Percentiles rank a stretch among this genome's conserved stretches.
These are phyloP conservation scores for Cicer chorassanicum DNA, from an alignment of 306 rosid genomes.

Conservation along the genomic window DNA sequence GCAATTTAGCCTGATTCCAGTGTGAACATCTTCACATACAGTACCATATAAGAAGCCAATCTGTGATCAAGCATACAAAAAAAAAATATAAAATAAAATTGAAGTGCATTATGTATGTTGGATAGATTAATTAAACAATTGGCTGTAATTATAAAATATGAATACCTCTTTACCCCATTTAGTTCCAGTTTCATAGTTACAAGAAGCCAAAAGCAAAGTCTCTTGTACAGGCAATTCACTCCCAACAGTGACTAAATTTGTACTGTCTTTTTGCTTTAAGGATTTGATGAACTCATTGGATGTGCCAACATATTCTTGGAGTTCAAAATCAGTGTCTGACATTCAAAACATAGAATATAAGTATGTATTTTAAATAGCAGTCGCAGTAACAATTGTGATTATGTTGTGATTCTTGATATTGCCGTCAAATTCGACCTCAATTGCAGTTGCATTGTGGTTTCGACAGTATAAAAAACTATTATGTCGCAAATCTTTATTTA, in stretches of 20 bases:
- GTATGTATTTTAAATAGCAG: not conserved
- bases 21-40: slow-evolving; percentile 66
- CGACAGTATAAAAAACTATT: no score
- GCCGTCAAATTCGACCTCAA: no score
- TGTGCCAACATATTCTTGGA: slow-evolving; percentile 52
- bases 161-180: slow-evolving; percentile 74
- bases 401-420: no score
- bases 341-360: slow-evolving; percentile 25
- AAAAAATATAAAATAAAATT: not conserved
- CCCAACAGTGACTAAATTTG: slow-evolving; percentile 21
- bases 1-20: slow-evolving; percentile 61
- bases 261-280: slow-evolving; percentile 17
- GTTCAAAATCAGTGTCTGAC: slow-evolving; percentile 53
- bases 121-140: not conserved
- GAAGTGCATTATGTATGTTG: not conserved
- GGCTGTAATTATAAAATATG: not conserved
- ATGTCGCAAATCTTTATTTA: no score
- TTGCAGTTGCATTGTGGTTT: no score
- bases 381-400: no score
- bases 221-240: slow-evolving; percentile 40
- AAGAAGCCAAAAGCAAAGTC: slow-evolving; percentile 61
- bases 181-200: slow-evolving; percentile 58
- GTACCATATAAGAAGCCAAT: slow-evolving; percentile 66
- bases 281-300: slow-evolving; percentile 69
- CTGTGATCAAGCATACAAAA: slow-evolving; percentile 41